phyloP scores from a whole-genome alignment of 495 filamentous ascomycete species.

The Emericellopsis terricola region DNA sequence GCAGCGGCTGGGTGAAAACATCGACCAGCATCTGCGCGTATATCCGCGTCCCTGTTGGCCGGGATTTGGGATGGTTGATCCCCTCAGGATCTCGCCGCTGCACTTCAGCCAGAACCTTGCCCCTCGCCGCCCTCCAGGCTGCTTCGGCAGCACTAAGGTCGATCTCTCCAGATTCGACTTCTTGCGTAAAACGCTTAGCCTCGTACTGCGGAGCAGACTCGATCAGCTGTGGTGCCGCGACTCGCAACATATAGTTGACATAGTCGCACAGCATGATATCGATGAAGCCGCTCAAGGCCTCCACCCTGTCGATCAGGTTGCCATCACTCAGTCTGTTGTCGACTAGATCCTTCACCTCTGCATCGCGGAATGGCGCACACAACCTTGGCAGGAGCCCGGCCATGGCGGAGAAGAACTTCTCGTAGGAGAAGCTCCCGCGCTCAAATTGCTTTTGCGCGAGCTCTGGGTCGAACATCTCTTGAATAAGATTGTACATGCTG shows the following conservation, averaged over 20 bases:
- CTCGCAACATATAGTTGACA: slow-evolving; percentile 78
- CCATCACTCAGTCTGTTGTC: slow-evolving; percentile 49
- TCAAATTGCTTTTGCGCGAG: slow-evolving; percentile 59
- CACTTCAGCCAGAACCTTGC: slow-evolving; percentile 52
- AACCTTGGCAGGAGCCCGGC: slow-evolving; percentile 76
- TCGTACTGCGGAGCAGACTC: slow-evolving; percentile 72
- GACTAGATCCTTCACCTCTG: slow-evolving; percentile 59
- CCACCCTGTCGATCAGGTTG: slow-evolving; percentile 68
- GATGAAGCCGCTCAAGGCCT: slow-evolving; percentile 68
- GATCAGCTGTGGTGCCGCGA: slow-evolving; percentile 64
- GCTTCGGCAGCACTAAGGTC: slow-evolving; percentile 44
- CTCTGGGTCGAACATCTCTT: slow-evolving; percentile 68
- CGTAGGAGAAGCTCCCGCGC: slow-evolving; percentile 77
- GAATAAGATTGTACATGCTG: slow-evolving; percentile 66
- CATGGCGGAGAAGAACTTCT: slow-evolving; percentile 85
- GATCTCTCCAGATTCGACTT: slow-evolving; percentile 37
- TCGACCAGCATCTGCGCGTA: slow-evolving; percentile 62
- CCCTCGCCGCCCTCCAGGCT: slow-evolving; percentile 56
- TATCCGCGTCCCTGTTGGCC: slow-evolving; percentile 46
- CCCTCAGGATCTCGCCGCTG: slow-evolving; percentile 55
- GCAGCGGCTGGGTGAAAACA: slow-evolving; percentile 28
- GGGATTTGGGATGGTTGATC: slow-evolving; percentile 31
- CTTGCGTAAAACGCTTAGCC: slow-evolving; percentile 51
- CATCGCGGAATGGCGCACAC: slow-evolving; percentile 81
- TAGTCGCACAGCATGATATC: slow-evolving; percentile 89